phyloP scores from a whole-genome alignment of 352 stramenopile species.

The Peronospora belbahrii region DNA sequence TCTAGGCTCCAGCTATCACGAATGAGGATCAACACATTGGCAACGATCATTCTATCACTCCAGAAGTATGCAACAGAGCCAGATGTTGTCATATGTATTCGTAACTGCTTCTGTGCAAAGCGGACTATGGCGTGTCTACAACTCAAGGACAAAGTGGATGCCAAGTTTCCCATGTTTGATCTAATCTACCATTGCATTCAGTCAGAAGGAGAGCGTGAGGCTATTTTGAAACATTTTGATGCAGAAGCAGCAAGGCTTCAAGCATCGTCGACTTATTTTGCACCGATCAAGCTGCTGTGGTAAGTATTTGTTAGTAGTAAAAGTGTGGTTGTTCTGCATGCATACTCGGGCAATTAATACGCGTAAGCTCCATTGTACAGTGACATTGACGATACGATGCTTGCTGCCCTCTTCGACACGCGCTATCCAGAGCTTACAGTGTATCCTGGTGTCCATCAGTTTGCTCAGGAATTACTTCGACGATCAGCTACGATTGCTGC shows the following conservation, averaged over 20 bases:
- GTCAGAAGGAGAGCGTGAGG: conserved; percentile 32
- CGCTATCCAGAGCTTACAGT: conserved; percentile 77
- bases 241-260: conserved; percentile 32
- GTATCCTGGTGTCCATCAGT: conserved; percentile 78
- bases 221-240: conserved; percentile 62
- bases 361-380: conserved; percentile 17
- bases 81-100: conserved; percentile 46
- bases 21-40: conserved; percentile 33
- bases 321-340: background rate
- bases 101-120: conserved; percentile 46
- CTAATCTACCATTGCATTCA: conserved; percentile 61
- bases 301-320: conserved; percentile 9
- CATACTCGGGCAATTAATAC: background rate
- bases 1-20: conserved; percentile 30
- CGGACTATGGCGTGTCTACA: conserved; percentile 34
- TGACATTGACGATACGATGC: conserved; percentile 79
- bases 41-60: conserved; percentile 45
- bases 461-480: conserved; percentile 62
- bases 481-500: conserved; percentile 20
- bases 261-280: conserved; percentile 25
- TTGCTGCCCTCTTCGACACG: conserved; percentile 69
- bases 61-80: conserved; percentile 43
- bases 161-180: conserved; percentile 56
- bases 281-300: conserved; percentile 65
- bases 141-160: conserved; percentile 67